Evolutionary conservation across 2,329 filamentous ascomycete genomes (phyloP).

Genomic region (Ceratocystis eucalypticola): DNA sequence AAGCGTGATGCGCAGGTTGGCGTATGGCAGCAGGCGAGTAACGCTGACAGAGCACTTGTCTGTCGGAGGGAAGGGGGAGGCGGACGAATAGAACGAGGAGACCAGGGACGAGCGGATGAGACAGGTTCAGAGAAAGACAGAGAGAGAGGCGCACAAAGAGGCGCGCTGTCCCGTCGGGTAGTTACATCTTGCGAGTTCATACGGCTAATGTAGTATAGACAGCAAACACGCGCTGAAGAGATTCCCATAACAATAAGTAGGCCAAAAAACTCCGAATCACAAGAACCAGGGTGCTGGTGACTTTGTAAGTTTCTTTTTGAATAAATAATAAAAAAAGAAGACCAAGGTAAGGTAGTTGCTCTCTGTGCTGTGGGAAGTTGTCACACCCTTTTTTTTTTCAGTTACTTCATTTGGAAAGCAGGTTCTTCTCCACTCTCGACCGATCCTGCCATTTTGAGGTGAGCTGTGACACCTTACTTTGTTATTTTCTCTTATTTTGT

Average conservation of each 20-base stretch:
- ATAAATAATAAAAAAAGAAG: background rate
- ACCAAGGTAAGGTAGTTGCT: background rate
- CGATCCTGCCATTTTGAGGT: slow-evolving; percentile 2
- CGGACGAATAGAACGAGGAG: background rate
- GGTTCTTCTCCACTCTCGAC: background rate
- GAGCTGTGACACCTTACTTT: slow-evolving; percentile 7
- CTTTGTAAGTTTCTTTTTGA: background rate
- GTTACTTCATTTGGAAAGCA: background rate
- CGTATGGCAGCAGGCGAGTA: background rate
- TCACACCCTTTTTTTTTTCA: background rate
- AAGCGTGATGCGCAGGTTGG: background rate
- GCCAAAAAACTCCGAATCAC: too few relatives aligned
- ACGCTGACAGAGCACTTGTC: background rate
- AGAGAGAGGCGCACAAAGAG: background rate
- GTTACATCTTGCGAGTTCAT: background rate
- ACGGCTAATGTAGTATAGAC: background rate
- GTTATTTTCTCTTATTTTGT: background rate
- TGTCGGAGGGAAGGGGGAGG: background rate
- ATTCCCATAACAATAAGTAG: background rate
- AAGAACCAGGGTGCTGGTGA: too few relatives aligned
- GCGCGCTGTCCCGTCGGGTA: background rate
- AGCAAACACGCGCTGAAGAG: background rate
- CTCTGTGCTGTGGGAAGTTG: background rate
- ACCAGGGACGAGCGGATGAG: background rate
- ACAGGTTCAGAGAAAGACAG: background rate